Evolutionary conservation across 768 basidiomycete genomes (phyloP).

Genomic region (Russula sp.): DNA sequence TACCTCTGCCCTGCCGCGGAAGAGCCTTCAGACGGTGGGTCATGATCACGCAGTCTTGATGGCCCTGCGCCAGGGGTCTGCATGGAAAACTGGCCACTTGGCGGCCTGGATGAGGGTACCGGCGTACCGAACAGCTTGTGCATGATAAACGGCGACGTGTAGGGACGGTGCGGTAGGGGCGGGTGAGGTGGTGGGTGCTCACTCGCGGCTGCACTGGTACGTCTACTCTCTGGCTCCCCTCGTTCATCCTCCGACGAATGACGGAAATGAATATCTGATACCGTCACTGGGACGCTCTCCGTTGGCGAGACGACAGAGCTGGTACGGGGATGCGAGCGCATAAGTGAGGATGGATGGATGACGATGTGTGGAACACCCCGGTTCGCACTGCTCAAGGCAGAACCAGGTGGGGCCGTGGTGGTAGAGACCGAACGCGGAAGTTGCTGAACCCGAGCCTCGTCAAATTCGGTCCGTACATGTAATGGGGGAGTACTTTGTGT

Average conservation of each 20-base stretch:
- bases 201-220: conserved; percentile 17
- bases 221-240: conserved; percentile 22
- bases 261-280: conserved; percentile 34
- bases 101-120: conserved; percentile 1
- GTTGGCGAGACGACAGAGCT: conserved; percentile 27
- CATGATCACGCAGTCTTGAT: conserved; percentile 9
- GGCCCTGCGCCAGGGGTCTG: conserved; percentile 16
- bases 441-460: neutral
- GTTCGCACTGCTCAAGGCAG: neutral
- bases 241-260: conserved; percentile 27
- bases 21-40: neutral
- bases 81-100: neutral
- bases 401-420: conserved; percentile 1
- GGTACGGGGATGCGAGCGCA: conserved; percentile 18
- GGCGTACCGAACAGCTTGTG: conserved; percentile 27
- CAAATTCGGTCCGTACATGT: conserved; percentile 12
- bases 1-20: neutral
- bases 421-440: conserved; percentile 13
- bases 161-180: conserved; percentile 22
- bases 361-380: conserved; percentile 10
- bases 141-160: conserved; percentile 29
- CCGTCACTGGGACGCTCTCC: conserved; percentile 30
- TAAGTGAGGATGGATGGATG: conserved; percentile 20
- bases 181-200: conserved; percentile 27
- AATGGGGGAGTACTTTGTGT: conserved; percentile 7